These are phyloP conservation scores for Lentinula lateritia DNA, from an alignment of 768 basidiomycete genomes.

Conservation along the genomic window DNA sequence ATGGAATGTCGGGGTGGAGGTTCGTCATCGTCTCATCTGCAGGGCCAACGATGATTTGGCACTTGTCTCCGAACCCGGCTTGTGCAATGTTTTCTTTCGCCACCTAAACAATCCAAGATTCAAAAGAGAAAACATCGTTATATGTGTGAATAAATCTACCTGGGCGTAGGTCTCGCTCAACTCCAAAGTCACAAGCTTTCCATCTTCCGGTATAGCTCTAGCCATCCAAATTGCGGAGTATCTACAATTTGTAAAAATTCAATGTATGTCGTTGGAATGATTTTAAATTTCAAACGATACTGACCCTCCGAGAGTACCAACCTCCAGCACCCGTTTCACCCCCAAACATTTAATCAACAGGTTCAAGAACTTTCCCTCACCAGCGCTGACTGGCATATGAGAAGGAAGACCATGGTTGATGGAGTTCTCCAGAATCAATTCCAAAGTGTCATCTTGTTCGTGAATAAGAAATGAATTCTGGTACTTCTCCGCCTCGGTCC, in stretches of 20 bases:
- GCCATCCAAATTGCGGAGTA: constrained; percentile 42
- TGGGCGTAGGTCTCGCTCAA: constrained; percentile 38
- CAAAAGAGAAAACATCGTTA: not conserved
- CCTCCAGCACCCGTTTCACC: constrained; percentile 56
- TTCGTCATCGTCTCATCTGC: constrained; percentile 45
- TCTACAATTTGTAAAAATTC: constrained; percentile 14
- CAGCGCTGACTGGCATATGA: constrained; percentile 42
- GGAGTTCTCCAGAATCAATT: constrained; percentile 34
- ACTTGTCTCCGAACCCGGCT: constrained; percentile 45
- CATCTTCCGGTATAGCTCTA: constrained; percentile 41
- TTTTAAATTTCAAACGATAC: constrained; percentile 1
- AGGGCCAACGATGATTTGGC: constrained; percentile 45
- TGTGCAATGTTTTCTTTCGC: constrained; percentile 51
- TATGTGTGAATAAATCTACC: constrained; percentile 17
- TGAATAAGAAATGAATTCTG: constrained; percentile 49
- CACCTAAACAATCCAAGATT: constrained; percentile 28
- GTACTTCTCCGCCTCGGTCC: constrained; percentile 48
- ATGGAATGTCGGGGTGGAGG: constrained; percentile 42
- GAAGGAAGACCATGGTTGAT: constrained; percentile 38
- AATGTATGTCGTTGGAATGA: not conserved
- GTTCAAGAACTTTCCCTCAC: constrained; percentile 55
- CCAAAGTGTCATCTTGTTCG: constrained; percentile 34
- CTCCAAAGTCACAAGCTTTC: constrained; percentile 44
- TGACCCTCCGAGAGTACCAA: constrained; percentile 66
- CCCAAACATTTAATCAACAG: constrained; percentile 44